Percentiles rank a stretch among this genome's conserved stretches.
These are phyloP conservation scores for Penicilliopsis zonata DNA, from an alignment of 495 filamentous ascomycete genomes.

Conservation along the genomic window DNA sequence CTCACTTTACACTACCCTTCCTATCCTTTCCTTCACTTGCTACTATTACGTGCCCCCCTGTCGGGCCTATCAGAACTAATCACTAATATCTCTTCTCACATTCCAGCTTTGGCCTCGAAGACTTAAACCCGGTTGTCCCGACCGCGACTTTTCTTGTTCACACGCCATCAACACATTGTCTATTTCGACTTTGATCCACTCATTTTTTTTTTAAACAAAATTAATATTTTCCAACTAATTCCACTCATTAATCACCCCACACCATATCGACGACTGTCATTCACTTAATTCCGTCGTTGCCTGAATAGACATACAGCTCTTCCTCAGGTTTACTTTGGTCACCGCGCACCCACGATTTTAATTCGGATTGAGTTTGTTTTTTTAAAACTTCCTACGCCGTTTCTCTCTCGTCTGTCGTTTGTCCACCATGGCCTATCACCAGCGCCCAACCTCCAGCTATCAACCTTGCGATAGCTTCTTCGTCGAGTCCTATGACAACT, in stretches of 20 bases:
- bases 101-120: slow-evolving; percentile 32
- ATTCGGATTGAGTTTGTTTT: slow-evolving; percentile 1
- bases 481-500: slow-evolving; percentile 69
- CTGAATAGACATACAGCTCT: slow-evolving; percentile 18
- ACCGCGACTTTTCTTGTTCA: slow-evolving; percentile 24
- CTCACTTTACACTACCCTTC: too few species aligned
- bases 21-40: slow-evolving; percentile 8
- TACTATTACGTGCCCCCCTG: not conserved
- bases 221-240: slow-evolving; percentile 43
- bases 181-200: slow-evolving; percentile 26
- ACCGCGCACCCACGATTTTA: slow-evolving; percentile 3
- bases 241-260: slow-evolving; percentile 42
- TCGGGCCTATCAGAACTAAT: not conserved
- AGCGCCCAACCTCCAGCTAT: slow-evolving; percentile 35
- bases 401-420: slow-evolving; percentile 6
- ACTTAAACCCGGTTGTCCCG: slow-evolving; percentile 26
- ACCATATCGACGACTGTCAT: slow-evolving; percentile 40
- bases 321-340: slow-evolving; percentile 25
- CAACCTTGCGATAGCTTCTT: slow-evolving; percentile 72
- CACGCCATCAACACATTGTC: slow-evolving; percentile 28
- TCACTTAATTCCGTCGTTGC: slow-evolving; percentile 42
- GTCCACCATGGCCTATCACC: slow-evolving; percentile 62
- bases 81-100: slow-evolving; percentile 1
- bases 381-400: too few species aligned
- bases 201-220: too few species aligned